phyloP scores from a whole-genome alignment of 306 rosid species.

The Senna siamea region DNA sequence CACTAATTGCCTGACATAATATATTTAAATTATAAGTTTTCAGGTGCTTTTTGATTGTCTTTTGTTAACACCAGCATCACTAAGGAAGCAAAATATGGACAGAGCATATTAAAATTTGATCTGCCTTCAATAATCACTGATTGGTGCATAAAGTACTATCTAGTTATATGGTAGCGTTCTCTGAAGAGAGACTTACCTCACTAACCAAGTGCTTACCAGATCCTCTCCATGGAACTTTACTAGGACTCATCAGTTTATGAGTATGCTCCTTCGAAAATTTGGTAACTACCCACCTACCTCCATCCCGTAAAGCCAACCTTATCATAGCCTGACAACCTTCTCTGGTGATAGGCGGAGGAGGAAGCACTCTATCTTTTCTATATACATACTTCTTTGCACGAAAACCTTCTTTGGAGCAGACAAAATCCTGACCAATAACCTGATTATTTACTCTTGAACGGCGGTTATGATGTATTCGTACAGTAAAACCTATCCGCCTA shows the following conservation, averaged over 20 bases:
- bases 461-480: slow-evolving; percentile 78
- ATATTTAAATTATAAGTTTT: background rate
- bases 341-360: slow-evolving; percentile 73
- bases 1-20: background rate
- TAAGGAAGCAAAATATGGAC: background rate
- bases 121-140: background rate
- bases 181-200: slow-evolving; percentile 58
- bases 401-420: slow-evolving; percentile 78
- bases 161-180: background rate
- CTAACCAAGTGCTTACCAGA: slow-evolving; percentile 66
- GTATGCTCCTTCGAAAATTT: slow-evolving; percentile 74
- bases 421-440: slow-evolving; percentile 81
- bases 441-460: slow-evolving; percentile 74
- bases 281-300: slow-evolving; percentile 72
- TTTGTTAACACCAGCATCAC: slow-evolving; percentile 18
- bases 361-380: slow-evolving; percentile 77
- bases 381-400: slow-evolving; percentile 74
- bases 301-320: slow-evolving; percentile 67
- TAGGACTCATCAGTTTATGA: slow-evolving; percentile 69
- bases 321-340: slow-evolving; percentile 86
- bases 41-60: slow-evolving; percentile 11
- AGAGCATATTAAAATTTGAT: background rate
- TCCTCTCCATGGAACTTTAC: slow-evolving; percentile 79
- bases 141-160: slow-evolving; percentile 8
- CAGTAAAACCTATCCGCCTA: slow-evolving; percentile 64